Conservation (phyloP, 1,139 yeast species). For the Nadsonia commutata region DNA sequence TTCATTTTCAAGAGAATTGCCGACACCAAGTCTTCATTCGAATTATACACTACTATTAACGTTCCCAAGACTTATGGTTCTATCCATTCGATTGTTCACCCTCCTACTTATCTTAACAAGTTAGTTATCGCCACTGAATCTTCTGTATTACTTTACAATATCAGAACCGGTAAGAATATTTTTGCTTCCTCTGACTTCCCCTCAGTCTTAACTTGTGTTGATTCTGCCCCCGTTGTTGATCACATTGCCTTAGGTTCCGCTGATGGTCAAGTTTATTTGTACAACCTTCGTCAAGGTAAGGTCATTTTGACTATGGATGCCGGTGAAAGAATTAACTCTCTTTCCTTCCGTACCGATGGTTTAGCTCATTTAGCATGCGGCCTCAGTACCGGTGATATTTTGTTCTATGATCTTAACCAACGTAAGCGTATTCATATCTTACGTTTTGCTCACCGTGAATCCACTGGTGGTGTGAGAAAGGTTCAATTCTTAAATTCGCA, state of each 20-base stretch:
- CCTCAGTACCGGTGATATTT: slow-evolving; percentile 64
- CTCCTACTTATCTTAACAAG: slow-evolving; percentile 88
- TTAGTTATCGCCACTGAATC: slow-evolving; percentile 56
- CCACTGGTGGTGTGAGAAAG: slow-evolving; percentile 67
- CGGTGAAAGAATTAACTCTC: slow-evolving; percentile 46
- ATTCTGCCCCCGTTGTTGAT: slow-evolving; percentile 78
- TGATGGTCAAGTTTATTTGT: slow-evolving; percentile 50
- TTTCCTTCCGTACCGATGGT: slow-evolving; percentile 90
- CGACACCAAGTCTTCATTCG: slow-evolving; percentile 30
- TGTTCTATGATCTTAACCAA: slow-evolving; percentile 68
- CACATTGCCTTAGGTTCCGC: slow-evolving; percentile 64
- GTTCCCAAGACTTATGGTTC: slow-evolving; percentile 50
- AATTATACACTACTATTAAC: slow-evolving; percentile 49
- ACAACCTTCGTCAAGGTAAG: slow-evolving; percentile 54
- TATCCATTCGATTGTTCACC: slow-evolving; percentile 58
- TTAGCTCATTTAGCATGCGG: slow-evolving; percentile 73
- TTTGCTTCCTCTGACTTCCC: slow-evolving; percentile 37
- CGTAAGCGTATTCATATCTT: slow-evolving; percentile 62
- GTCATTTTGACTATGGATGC: slow-evolving; percentile 38
- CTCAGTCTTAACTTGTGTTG: slow-evolving; percentile 40
- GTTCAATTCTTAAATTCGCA: slow-evolving; percentile 79
- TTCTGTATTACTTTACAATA: slow-evolving; percentile 46
- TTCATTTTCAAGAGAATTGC: slow-evolving; percentile 45
- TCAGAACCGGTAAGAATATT: slow-evolving; percentile 63
- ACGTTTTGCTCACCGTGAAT: slow-evolving; percentile 54